Conservation (phyloP, 2,329 filamentous ascomycete genomes). For the Mollisiaceae sp. region DNA sequence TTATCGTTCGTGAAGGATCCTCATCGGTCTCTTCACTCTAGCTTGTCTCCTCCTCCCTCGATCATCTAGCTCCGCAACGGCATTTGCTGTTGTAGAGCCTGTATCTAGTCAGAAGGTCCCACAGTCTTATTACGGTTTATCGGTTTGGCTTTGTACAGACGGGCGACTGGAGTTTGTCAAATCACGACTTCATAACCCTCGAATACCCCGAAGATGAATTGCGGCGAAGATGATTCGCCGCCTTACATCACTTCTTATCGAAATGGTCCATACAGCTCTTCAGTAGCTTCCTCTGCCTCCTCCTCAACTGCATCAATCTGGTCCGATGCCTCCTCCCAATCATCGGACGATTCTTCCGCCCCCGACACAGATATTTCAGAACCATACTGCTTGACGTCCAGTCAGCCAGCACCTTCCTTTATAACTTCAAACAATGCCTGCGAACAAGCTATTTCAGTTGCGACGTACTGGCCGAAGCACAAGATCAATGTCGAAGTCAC, state of each 20-base stretch:
- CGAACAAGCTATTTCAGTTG: constrained; percentile 40
- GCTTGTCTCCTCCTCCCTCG: constrained; percentile 48
- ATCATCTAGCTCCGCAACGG: constrained; percentile 49
- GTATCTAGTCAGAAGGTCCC: constrained; percentile 49
- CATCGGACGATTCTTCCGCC: constrained; percentile 70
- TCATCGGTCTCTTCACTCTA: constrained; percentile 47
- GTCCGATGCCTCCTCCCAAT: constrained; percentile 73
- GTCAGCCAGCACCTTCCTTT: constrained; percentile 42
- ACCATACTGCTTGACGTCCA: constrained; percentile 46
- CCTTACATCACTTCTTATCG: constrained; percentile 54
- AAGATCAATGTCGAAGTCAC: constrained; percentile 54
- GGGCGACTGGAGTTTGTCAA: constrained; percentile 57
- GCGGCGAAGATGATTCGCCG: constrained; percentile 58
- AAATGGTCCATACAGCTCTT: constrained; percentile 69
- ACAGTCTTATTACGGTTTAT: constrained; percentile 50
- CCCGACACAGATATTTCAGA: constrained; percentile 54
- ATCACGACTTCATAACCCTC: constrained; percentile 35
- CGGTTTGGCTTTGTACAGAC: constrained; percentile 56
- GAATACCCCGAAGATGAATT: constrained; percentile 61
- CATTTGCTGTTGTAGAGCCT: constrained; percentile 44
- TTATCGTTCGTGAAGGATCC: constrained; percentile 59
- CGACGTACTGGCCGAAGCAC: constrained; percentile 42
- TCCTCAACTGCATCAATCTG: constrained; percentile 79
- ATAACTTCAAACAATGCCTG: constrained; percentile 39
- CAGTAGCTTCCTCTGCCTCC: constrained; percentile 75